phyloP scores from a whole-genome alignment of 495 filamentous ascomycete genomes.

The Penicillium angulare region DNA sequence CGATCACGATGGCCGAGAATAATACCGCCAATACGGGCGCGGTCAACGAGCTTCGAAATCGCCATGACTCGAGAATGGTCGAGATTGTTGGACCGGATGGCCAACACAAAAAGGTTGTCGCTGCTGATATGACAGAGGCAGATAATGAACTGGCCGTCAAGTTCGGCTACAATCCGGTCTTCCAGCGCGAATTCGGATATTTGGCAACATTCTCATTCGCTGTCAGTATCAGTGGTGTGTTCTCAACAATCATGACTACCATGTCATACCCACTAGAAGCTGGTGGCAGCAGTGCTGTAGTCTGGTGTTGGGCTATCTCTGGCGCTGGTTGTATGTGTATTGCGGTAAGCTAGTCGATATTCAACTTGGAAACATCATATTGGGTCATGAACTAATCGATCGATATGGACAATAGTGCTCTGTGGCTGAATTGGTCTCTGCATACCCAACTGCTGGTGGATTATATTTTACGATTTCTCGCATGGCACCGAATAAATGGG shows the following conservation, averaged over 20 bases:
- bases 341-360: slow-evolving; percentile 36
- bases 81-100: slow-evolving; percentile 14
- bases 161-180: slow-evolving; percentile 42
- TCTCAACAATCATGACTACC: slow-evolving; percentile 60
- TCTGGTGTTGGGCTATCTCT: slow-evolving; percentile 67
- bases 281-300: slow-evolving; percentile 56
- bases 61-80: slow-evolving; percentile 7
- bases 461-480: slow-evolving; percentile 50
- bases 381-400: background rate
- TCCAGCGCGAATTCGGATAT: slow-evolving; percentile 63
- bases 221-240: slow-evolving; percentile 60
- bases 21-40: background rate
- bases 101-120: slow-evolving; percentile 7
- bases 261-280: slow-evolving; percentile 59
- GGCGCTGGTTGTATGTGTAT: slow-evolving; percentile 63
- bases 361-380: no score
- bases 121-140: slow-evolving; percentile 9
- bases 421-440: slow-evolving; percentile 54
- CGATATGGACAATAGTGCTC: slow-evolving; percentile 30
- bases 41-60: slow-evolving; percentile 8
- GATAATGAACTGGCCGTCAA: slow-evolving; percentile 17
- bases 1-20: background rate
- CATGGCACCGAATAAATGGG: slow-evolving; percentile 37
- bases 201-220: slow-evolving; percentile 64
- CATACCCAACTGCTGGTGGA: slow-evolving; percentile 51